These are phyloP conservation scores for Umbelopsis sp. DNA, from an alignment of 192 early-diverging fungal genomes.

Conservation along the genomic window DNA sequence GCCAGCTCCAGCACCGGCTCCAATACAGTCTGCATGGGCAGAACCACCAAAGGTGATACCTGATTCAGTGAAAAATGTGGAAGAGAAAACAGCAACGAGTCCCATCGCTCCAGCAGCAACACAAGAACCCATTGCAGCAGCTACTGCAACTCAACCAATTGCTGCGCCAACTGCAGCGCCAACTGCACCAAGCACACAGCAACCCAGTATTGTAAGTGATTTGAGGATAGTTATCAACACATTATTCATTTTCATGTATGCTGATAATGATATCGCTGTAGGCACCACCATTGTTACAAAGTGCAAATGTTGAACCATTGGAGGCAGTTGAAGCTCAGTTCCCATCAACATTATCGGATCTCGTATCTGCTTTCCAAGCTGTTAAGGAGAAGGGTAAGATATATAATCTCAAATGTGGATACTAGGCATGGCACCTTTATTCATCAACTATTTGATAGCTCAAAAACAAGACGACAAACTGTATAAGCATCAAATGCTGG, in stretches of 20 bases:
- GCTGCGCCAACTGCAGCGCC: slow-evolving; percentile 21
- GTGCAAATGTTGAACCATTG: neutral
- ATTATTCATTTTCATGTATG: no score
- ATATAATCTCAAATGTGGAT: neutral
- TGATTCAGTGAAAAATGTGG: neutral
- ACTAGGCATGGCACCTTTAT: neutral
- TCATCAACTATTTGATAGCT: slow-evolving; percentile 17
- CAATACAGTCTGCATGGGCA: slow-evolving; percentile 31
- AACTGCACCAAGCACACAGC: neutral
- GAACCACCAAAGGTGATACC: slow-evolving; percentile 40
- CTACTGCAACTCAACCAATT: slow-evolving; percentile 15
- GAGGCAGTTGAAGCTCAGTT: slow-evolving; percentile 46
- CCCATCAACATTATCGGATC: slow-evolving; percentile 53
- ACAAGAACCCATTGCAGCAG: slow-evolving; percentile 30
- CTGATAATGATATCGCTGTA: no score
- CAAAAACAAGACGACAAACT: slow-evolving; percentile 49
- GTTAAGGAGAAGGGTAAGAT: slow-evolving; percentile 51
- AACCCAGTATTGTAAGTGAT: no score
- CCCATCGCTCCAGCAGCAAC: neutral
- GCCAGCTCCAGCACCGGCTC: slow-evolving; percentile 35
- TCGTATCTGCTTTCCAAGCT: slow-evolving; percentile 59
- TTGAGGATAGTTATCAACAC: no score
- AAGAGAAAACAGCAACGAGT: neutral
- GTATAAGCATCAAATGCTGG: slow-evolving; percentile 75
- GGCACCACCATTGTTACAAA: slow-evolving; percentile 13